A percentile compares a stretch with the other conserved stretches of the same genome.
Conservation (phyloP, 331 rosid genomes). For the Acacia concinna region DNA sequence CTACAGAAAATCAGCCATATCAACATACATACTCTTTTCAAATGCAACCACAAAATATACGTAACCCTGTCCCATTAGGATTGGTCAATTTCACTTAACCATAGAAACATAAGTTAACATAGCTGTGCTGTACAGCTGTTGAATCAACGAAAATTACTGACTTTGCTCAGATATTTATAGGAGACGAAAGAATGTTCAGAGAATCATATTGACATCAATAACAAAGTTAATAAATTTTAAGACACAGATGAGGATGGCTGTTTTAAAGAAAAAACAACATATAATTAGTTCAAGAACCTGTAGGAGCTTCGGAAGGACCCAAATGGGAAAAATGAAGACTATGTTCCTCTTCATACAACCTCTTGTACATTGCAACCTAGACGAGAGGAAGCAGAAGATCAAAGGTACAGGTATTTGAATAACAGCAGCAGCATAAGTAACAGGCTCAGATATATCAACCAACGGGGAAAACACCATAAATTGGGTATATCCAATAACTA, state of each 20-base stretch:
- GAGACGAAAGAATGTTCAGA: not conserved
- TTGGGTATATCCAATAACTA: not conserved
- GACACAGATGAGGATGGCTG: not conserved
- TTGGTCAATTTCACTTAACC: not conserved
- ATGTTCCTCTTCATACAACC: slow-evolving; percentile 93
- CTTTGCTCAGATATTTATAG: not conserved
- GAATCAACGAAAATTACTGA: not conserved
- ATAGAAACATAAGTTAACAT: not conserved
- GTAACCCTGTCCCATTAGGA: not conserved
- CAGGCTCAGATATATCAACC: not conserved
- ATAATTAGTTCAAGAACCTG: slow-evolving; percentile 48
- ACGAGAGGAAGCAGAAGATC: slow-evolving; percentile 17
- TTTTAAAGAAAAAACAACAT: not conserved
- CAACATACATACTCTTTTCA: not conserved
- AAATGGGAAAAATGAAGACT: slow-evolving; percentile 54
- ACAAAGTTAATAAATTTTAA: not conserved
- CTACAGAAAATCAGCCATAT: not conserved
- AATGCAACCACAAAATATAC: not conserved
- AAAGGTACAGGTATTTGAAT: not conserved
- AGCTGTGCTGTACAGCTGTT: not conserved
- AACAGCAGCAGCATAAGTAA: not conserved
- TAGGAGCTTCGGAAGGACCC: slow-evolving; percentile 51
- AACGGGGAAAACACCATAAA: slow-evolving; percentile 7
- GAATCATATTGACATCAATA: not conserved
- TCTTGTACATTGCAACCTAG: slow-evolving; percentile 93